These are phyloP conservation scores for Solanum sejunctum DNA, from an alignment of 257 asterid species.

Conservation along the genomic window DNA sequence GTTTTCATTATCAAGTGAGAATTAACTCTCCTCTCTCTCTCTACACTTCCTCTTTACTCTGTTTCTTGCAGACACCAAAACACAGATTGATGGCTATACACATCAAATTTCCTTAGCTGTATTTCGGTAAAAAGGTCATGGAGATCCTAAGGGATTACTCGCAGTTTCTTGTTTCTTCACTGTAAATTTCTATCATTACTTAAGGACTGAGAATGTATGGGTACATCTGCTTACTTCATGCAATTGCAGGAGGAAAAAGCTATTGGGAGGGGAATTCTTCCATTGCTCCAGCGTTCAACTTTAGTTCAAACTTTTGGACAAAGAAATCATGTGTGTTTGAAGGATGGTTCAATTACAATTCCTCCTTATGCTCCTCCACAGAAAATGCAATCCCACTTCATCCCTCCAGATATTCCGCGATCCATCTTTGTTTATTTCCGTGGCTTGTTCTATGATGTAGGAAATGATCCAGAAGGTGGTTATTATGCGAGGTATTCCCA, in stretches of 20 bases:
- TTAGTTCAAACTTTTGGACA: slow-evolving; percentile 93
- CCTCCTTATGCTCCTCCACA: slow-evolving; percentile 97
- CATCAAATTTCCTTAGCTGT: not conserved
- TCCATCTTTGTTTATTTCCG: slow-evolving; percentile 92
- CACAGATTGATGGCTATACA: not conserved
- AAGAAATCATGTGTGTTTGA: slow-evolving; percentile 75
- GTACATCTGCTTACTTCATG: not conserved
- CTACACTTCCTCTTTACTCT: not conserved
- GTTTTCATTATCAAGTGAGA: slow-evolving; percentile 83
- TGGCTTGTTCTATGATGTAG: slow-evolving; percentile 76
- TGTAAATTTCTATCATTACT: not conserved
- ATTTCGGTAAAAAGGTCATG: not conserved
- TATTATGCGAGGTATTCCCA: slow-evolving; percentile 63
- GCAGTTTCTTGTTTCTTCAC: not conserved
- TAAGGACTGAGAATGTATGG: not conserved
- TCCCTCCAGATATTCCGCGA: slow-evolving; percentile 76
- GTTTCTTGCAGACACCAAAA: not conserved
- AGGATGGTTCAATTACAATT: slow-evolving; percentile 65
- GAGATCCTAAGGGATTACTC: not conserved
- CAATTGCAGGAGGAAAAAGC: slow-evolving; percentile 78
- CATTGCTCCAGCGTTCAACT: slow-evolving; percentile 68
- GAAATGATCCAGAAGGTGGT: slow-evolving; percentile 89
- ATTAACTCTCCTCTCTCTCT: not conserved
- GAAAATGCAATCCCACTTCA: slow-evolving; percentile 82
- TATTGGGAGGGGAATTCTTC: slow-evolving; percentile 81